These are phyloP conservation scores for Serendipita vermifera DNA, from an alignment of 768 basidiomycete genomes.

Conservation along the genomic window DNA sequence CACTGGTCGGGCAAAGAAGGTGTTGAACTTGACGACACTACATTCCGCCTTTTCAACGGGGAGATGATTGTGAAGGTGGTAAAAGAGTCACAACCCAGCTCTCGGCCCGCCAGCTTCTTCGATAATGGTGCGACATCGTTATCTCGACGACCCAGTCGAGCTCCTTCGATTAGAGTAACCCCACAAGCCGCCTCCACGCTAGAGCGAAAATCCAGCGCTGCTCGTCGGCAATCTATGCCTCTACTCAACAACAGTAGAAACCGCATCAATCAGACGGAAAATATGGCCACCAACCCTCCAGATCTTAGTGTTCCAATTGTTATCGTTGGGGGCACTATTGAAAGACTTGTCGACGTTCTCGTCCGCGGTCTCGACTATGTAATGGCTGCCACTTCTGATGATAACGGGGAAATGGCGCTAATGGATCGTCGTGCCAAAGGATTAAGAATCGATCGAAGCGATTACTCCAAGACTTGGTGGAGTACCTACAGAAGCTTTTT, in stretches of 20 bases:
- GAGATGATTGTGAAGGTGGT: constrained; percentile 62
- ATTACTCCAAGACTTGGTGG: constrained; percentile 75
- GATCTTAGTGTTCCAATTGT: constrained; percentile 63
- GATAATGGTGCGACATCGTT: constrained; percentile 23
- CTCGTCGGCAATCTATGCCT: constrained; percentile 67
- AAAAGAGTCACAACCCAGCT: constrained; percentile 38
- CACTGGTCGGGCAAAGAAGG: constrained; percentile 23
- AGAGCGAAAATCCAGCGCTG: constrained; percentile 65
- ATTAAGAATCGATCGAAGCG: constrained; percentile 54
- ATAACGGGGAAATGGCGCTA: constrained; percentile 74
- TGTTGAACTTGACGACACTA: constrained; percentile 27
- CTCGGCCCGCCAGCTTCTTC: constrained; percentile 57
- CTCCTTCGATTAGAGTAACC: constrained; percentile 68
- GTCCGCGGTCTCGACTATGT: constrained; percentile 66
- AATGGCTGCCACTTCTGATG: constrained; percentile 69
- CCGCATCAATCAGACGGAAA: constrained; percentile 25
- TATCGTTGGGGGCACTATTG: constrained; percentile 67
- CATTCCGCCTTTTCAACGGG: constrained; percentile 58
- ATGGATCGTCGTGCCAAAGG: constrained; percentile 61
- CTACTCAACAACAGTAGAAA: constrained; percentile 31
- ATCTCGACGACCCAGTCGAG: constrained; percentile 30
- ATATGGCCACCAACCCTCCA: constrained; percentile 30
- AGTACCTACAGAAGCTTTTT: constrained; percentile 70
- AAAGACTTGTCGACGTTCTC: constrained; percentile 57
- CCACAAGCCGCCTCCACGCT: constrained; percentile 52